Base-by-base conservation (phyloP, 1,284 basidiomycete genomes). In the Trichosporon sp. region DNA sequence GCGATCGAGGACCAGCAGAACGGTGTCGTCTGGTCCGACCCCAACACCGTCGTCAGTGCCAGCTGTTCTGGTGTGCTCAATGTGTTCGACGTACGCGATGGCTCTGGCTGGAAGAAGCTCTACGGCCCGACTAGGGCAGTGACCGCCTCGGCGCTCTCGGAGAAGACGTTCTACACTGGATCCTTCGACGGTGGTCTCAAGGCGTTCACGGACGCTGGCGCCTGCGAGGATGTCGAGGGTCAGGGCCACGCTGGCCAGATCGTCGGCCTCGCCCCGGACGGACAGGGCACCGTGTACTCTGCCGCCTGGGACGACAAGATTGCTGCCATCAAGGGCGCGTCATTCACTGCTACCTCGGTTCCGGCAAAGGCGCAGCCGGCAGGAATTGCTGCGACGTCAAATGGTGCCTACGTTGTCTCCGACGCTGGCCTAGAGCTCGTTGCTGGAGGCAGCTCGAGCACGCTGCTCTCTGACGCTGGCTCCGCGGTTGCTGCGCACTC, bases 21-120 rank as follows among this genome's bases (percentile, higher is more conserved):
- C 57, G 95, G 95, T 37, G 91, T 91, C 69, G 86, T 88, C 16
- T 96, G 90, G 86, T 89, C 86, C 65, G 86, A 85, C 54, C 84
- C 86, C 44, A 84, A 85, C 57, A 85, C 86, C 61, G 86, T 97
- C 62, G 88, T 94, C 34, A 95, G 93, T 3, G 82, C 98, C 40
- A 92, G 92, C 2, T 83, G 96, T 71, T 87, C 86, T 0, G 95
- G 95, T 16, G 85, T 87, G 61, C 83, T 99, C 61, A 93, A 90
- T 73, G 76, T 96, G 19, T 88, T 95, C 75, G 95, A 97, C 77
- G 85, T 86, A 19, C 84, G 91, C 40, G 83, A 83, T 11, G 82
- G 85, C 58, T 86, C 85, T 66, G 85, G 87, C 3, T 79, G 77
- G 77, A 85, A 86, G 19, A 80, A 88, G 4, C 81, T 94, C 60